phyloP scores from a whole-genome alignment of 2,329 filamentous ascomycete genomes.

The Aspergillus phoenicis region DNA sequence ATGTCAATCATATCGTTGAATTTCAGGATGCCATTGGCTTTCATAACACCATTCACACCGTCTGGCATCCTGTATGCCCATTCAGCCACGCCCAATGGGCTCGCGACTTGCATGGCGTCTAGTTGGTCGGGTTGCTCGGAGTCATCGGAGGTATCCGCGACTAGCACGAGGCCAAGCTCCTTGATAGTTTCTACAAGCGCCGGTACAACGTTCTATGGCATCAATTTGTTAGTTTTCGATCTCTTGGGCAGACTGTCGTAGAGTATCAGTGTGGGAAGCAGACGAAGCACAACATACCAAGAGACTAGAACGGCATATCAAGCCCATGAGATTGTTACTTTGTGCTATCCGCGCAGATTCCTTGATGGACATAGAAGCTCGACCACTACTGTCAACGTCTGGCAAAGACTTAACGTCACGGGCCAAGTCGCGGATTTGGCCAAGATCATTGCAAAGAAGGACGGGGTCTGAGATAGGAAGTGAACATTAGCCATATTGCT shows the following conservation, averaged over 20 bases:
- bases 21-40: slow-evolving; percentile 80
- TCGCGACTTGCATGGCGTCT: slow-evolving; percentile 25
- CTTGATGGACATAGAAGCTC: slow-evolving; percentile 82
- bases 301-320: slow-evolving; percentile 85
- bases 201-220: slow-evolving; percentile 79
- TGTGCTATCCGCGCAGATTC: slow-evolving; percentile 91
- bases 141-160: slow-evolving; percentile 79
- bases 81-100: slow-evolving; percentile 38
- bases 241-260: neutral
- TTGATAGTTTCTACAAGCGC: slow-evolving; percentile 92
- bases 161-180: slow-evolving; percentile 86
- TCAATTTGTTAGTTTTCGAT: neutral
- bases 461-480: slow-evolving; percentile 66
- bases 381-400: slow-evolving; percentile 63
- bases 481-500: slow-evolving; percentile 11
- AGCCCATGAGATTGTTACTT: slow-evolving; percentile 96
- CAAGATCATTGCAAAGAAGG: slow-evolving; percentile 90
- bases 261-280: neutral
- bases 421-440: slow-evolving; percentile 51
- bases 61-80: slow-evolving; percentile 64
- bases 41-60: slow-evolving; percentile 84
- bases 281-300: slow-evolving; percentile 62
- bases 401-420: slow-evolving; percentile 42
- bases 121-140: slow-evolving; percentile 29
- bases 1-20: slow-evolving; percentile 92